Evolutionary conservation across 306 rosid genomes (phyloP).

Genomic region (Dalbergia cultrata): DNA sequence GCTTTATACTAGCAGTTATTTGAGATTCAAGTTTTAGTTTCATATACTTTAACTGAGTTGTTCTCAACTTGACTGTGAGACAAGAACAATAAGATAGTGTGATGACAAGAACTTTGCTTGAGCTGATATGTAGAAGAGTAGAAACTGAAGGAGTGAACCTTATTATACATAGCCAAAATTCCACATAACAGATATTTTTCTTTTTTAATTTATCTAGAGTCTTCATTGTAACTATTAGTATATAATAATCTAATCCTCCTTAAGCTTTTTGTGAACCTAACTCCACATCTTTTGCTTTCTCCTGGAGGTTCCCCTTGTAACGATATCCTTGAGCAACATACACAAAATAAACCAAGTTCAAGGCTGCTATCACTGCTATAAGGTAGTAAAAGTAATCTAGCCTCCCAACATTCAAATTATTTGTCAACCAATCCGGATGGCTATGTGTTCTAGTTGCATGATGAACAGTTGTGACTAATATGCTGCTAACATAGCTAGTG

Average conservation of each 20-base stretch:
- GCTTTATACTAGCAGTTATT: too few relatives aligned
- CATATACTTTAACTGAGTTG: too few relatives aligned
- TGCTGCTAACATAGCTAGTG: conserved; percentile 66
- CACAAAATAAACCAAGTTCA: conserved; percentile 67
- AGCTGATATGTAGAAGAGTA: background rate
- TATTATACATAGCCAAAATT: background rate
- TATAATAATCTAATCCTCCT: conserved; percentile 29
- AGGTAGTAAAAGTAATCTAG: conserved; percentile 77
- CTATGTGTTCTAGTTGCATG: conserved; percentile 40
- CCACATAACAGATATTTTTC: background rate
- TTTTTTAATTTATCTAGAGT: conserved; percentile 8
- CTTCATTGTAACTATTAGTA: background rate
- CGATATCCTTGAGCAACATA: conserved; percentile 57
- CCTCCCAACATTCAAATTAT: conserved; percentile 72
- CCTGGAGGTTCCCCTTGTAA: conserved; percentile 49
- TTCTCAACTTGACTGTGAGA: too few relatives aligned
- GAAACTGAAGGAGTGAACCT: too few relatives aligned
- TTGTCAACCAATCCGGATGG: conserved; percentile 70
- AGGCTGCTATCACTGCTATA: conserved; percentile 53
- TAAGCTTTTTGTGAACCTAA: conserved; percentile 39
- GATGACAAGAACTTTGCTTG: too few relatives aligned
- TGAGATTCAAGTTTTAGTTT: too few relatives aligned
- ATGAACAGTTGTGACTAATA: conserved; percentile 56
- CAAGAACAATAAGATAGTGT: too few relatives aligned
- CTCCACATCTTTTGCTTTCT: conserved; percentile 53